Evolutionary conservation across 345 rosid genomes (phyloP).

Genomic region (Erucastrum elatum): DNA sequence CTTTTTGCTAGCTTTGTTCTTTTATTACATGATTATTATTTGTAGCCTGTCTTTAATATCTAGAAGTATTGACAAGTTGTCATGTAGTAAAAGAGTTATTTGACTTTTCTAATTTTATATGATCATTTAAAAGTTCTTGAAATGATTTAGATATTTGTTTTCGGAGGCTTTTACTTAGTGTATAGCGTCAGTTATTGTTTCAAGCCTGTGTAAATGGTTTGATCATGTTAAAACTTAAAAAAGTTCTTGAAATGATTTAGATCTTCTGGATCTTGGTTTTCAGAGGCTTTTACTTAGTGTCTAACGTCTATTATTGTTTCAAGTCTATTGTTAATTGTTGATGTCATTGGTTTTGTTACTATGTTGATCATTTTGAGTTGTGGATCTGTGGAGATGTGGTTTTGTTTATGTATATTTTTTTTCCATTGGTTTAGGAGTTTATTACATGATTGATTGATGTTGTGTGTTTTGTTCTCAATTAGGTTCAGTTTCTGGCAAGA

Average conservation of each 20-base stretch:
- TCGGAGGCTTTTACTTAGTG: constrained; percentile 3
- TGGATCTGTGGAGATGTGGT: background rate
- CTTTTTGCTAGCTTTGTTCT: constrained; percentile 7
- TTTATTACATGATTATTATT: background rate
- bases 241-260: background rate
- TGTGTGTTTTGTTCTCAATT: constrained; percentile 22
- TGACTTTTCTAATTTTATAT: background rate
- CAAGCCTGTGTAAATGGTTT: background rate
- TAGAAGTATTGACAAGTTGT: background rate
- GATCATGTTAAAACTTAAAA: background rate
- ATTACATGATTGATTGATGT: background rate
- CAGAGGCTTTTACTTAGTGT: constrained; percentile 7
- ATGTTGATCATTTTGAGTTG: background rate
- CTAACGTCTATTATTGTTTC: background rate
- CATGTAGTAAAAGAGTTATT: background rate
- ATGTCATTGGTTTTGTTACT: background rate
- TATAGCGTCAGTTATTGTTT: background rate
- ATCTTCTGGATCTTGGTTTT: constrained; percentile 17
- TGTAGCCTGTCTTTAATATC: background rate
- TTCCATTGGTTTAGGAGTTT: background rate
- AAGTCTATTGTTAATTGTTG: background rate
- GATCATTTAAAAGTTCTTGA: background rate
- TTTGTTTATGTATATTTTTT: background rate
- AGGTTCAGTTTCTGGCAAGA: constrained; percentile 54
- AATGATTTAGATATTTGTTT: background rate